Percentiles rank a stretch among this genome's conserved stretches.
Conservation (phyloP, 75 land plant genomes). For the Cryptomeria japonica region DNA sequence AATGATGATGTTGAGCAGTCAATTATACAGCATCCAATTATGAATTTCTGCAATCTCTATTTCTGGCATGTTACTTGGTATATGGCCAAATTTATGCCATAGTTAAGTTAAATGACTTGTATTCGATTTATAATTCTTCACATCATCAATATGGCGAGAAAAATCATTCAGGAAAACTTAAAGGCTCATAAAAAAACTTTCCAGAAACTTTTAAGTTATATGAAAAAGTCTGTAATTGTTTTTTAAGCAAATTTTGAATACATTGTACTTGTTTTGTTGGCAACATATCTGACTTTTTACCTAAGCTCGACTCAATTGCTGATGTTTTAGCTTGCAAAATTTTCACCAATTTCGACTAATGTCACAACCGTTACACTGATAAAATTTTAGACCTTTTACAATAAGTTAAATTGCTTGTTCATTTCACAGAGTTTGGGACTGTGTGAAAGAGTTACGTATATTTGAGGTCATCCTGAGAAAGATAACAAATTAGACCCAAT, state of each 20-base stretch:
- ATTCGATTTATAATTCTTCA: background rate
- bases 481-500: too few relatives aligned
- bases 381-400: background rate
- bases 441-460: background rate
- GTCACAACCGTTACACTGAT: background rate
- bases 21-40: background rate
- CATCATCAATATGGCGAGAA: background rate
- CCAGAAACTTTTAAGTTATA: background rate
- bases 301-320: background rate
- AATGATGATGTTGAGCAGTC: background rate
- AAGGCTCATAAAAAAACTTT: background rate
- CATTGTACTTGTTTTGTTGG: background rate
- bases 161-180: background rate
- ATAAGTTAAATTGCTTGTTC: background rate
- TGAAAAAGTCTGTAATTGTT: background rate
- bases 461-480: too few relatives aligned
- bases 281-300: background rate
- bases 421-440: background rate
- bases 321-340: background rate
- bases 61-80: background rate
- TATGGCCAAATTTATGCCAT: too few relatives aligned
- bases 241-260: background rate
- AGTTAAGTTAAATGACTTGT: background rate
- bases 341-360: background rate
- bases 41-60: background rate